phyloP scores from a whole-genome alignment of 495 filamentous ascomycete genomes.

The Xylaria cubensis region DNA sequence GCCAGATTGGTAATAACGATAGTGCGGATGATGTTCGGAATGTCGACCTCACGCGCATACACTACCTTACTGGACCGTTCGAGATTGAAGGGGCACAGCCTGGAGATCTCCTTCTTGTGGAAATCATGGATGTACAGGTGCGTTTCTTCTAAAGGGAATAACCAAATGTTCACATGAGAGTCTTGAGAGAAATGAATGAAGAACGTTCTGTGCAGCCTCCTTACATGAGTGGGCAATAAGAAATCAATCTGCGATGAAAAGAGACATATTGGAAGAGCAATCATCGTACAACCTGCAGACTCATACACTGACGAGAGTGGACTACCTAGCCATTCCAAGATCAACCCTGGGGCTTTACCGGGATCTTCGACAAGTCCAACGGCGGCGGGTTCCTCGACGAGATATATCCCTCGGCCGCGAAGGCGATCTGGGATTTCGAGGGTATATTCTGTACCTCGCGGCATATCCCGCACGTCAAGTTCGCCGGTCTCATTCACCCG shows the following conservation, averaged over 20 bases:
- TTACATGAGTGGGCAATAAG: neutral
- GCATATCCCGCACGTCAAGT: slow-evolving; percentile 88
- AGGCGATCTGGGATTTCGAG: slow-evolving; percentile 98
- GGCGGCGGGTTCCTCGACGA: slow-evolving; percentile 94
- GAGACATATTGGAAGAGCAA: neutral
- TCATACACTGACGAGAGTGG: slow-evolving; percentile 7
- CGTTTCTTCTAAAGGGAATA: neutral
- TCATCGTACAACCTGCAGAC: neutral
- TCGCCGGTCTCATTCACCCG: slow-evolving; percentile 91
- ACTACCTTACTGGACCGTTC: slow-evolving; percentile 92
- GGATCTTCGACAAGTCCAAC: slow-evolving; percentile 81
- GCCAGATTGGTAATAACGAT: slow-evolving; percentile 90
- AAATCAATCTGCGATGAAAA: neutral
- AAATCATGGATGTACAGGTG: slow-evolving; percentile 91
- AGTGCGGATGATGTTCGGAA: slow-evolving; percentile 86
- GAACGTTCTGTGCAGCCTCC: neutral
- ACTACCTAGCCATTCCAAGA: slow-evolving; percentile 69
- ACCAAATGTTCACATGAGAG: neutral
- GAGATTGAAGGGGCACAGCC: slow-evolving; percentile 87
- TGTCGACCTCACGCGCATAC: slow-evolving; percentile 82
- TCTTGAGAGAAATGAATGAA: neutral
- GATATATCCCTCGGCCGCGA: slow-evolving; percentile 85
- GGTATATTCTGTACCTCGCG: slow-evolving; percentile 91
- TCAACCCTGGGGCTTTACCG: slow-evolving; percentile 91
- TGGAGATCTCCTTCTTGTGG: slow-evolving; percentile 85